Base-by-base conservation (phyloP, 495 filamentous ascomycete species). In the Hypoxylon crocopeplum region DNA sequence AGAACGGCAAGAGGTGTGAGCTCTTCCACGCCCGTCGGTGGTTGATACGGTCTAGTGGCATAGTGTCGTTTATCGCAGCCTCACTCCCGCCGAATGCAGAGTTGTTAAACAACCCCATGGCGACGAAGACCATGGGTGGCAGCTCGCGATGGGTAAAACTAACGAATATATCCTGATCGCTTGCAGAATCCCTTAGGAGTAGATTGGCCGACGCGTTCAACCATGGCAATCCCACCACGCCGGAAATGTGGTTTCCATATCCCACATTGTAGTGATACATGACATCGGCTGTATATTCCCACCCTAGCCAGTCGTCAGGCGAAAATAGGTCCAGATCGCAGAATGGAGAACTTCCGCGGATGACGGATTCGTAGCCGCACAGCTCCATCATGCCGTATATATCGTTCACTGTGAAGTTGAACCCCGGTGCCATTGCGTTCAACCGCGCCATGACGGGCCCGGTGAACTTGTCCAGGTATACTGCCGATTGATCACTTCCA, bases 131-230 rank as follows among this genome's bases (percentile, higher is more conserved):
- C 33, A 73, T 75, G 7, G 77, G 77, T 20, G 75, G 77, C 7
- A 80, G 56, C 62, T 82, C 77, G 7, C 79, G 76, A 59, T 82
- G 79, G 0, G 77, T 82, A 67, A 80, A 82, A 46, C 75, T 79
- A 19, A 77, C 67, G 42, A 75, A 79, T 16, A 80, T 53, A 48
- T 80, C 77, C 56, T 81, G 70, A 7, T 66, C 62, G 12, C 56
- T 45, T 13, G 47, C 42, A 3, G 55, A 47, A 11, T 70, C 63
- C 12, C 50, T 58, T 27, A 74, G 37, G 5, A 80, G 67, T 2
- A 74, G 52, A 24, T 66, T 64, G 5, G 72, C 71, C 25, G 76
- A 76, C 5, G 75, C 73, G 27, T 77, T 77, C 22, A 79, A 47
- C 78, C 79, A 82, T 1, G 79, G 79, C 22, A 77, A 71, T 6